A percentile compares a stretch with the other conserved stretches of the same genome.
phyloP scores from a whole-genome alignment of 768 basidiomycete genomes.

The Auricularia cornea region DNA sequence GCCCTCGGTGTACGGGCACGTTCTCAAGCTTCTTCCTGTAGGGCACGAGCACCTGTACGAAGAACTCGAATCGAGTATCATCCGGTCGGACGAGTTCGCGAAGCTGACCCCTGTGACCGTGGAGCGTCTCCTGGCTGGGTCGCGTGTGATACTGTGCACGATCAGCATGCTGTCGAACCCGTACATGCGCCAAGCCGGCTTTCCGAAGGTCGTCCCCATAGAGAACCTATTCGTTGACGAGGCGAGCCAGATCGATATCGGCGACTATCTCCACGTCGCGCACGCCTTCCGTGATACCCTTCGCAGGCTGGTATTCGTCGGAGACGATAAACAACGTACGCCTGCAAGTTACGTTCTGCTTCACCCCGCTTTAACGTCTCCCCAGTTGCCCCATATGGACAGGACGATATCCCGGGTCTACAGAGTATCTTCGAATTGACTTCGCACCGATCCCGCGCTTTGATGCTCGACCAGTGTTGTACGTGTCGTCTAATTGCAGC shows the following conservation, averaged over 20 bases:
- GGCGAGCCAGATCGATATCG: conserved; percentile 42
- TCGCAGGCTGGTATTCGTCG: conserved; percentile 42
- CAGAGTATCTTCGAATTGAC: conserved; percentile 70
- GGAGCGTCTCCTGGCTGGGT: conserved; percentile 25
- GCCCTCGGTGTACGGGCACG: background rate
- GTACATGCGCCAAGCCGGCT: conserved; percentile 21
- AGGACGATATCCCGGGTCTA: conserved; percentile 55
- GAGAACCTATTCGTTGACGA: conserved; percentile 42
- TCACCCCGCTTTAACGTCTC: background rate
- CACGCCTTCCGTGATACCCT: conserved; percentile 26
- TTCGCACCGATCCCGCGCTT: conserved; percentile 40
- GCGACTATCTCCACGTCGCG: conserved; percentile 37
- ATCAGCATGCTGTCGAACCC: conserved; percentile 65
- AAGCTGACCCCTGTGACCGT: background rate
- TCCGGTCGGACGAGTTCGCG: conserved; percentile 37
- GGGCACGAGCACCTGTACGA: conserved; percentile 80
- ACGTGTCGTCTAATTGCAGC: conserved; percentile 15
- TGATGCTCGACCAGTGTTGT: conserved; percentile 73
- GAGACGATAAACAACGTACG: conserved; percentile 47
- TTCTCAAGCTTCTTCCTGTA: background rate
- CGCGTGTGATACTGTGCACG: conserved; percentile 70
- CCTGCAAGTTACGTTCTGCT: background rate
- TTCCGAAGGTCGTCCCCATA: conserved; percentile 33
- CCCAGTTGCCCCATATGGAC: conserved; percentile 72
- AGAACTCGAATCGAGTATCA: conserved; percentile 38